Evolutionary conservation across 306 rosid species (phyloP), one percentile per base, ranked within the genome.

Genomic region (Cajanus cajan): DNA sequence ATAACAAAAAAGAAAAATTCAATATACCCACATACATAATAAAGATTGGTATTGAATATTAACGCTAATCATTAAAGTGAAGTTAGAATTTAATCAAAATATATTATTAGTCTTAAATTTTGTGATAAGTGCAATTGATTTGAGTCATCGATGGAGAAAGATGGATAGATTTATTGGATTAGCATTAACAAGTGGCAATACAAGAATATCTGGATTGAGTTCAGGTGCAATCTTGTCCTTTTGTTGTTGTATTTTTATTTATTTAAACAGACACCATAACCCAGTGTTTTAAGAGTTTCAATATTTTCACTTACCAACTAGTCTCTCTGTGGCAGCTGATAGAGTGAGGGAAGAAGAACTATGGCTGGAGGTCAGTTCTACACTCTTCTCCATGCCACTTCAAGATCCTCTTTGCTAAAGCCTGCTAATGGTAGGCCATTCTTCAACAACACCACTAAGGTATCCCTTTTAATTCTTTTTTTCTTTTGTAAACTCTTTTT

Each of bases 321-420:
- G 12, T 59, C 67, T 25, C 67, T 25, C 10, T 11, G 1, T 7
- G 55, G 41, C 40, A 77, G 36, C 11, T 12, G 47, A 14, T 14
- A 55, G 31, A 39, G 25, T 12, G 2, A 68, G 11, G 14, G 6
- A 41, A 36, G 13, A 18, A 54, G 13, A 18, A 54, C 68, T 71
- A 83, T 83, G 87, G 84, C 58, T 25, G 77, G 81, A 39, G 59
- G 5, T 34, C 83, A 79, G 0, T 78, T 83, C 74, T 8, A 57
- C 44, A 24, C 44, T 45, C 71, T 77, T 68, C 51, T 84, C 51
- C 70, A 54, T 34, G 36, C 83, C 52, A 63, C 83, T 57, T 82
- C 88, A 41, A 25, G 78, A 37, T 63, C 78, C 39, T 81, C 76
- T 44, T 7, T 85, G 67, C 2, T 50, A 19, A 85, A 76, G 74